Base-by-base conservation (phyloP, 2,329 filamentous ascomycete species). In the Aschersonia sp. region DNA sequence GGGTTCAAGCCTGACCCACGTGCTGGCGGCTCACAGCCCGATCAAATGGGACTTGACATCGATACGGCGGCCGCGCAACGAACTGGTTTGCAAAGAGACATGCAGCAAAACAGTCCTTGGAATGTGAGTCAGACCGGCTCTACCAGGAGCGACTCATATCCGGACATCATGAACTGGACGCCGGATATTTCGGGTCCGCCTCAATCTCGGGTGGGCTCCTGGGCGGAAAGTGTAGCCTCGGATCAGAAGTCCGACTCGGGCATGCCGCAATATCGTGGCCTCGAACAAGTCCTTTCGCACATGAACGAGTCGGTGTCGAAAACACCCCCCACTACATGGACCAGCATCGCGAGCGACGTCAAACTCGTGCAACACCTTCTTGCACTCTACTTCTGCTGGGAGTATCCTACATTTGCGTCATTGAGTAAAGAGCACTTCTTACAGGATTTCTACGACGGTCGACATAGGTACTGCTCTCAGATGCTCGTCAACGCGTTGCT, bases 321-420 rank as follows among this genome's bases (percentile, higher is more conserved):
- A 51, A 59, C 66, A 1, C 64, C 71, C 0, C 56, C 67, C 0
- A 61, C 57, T 3, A 68, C 67, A 0, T 85, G 82, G 82, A 84
- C 82, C 1, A 67, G 56, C 40, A 71, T 85, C 29, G 83, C 80
- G 2, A 57, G 61, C 3, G 80, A 85, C 53, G 56, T 67, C 9
- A 64, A 60, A 9, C 70, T 85, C 31, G 76, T 85, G 1, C 71
- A 80, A 51, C 79, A 82, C 54, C 67, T 85, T 7, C 63, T 85
- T 47, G 71, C 75, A 0, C 66, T 85, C 32, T 86, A 85, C 63
- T 86, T 86, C 54, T 84, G 80, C 65, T 87, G 83, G 76, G 78
- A 84, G 53, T 85, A 88, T 59, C 81, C 84, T 3, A 86, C 82
- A 9, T 86, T 85, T 62, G 78, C 82, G 3, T 78, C 84, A 2